Conservation (phyloP, 306 rosid species). For the Chamaecrista fasciculata region DNA sequence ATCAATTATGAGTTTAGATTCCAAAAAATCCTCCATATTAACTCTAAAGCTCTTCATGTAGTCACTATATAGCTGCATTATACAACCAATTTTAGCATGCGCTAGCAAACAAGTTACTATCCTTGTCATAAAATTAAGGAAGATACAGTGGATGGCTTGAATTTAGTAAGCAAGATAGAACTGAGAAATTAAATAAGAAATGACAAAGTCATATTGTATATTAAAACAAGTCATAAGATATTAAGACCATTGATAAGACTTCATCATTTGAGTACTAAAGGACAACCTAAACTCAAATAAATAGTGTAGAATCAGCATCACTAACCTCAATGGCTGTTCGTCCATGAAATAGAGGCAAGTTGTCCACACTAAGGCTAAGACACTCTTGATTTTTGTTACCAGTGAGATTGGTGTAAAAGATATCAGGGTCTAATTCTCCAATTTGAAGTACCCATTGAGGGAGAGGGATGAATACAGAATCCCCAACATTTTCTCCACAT, state of each 20-base stretch:
- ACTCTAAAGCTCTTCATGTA: slow-evolving; percentile 82
- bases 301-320: too few species aligned
- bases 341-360: slow-evolving; percentile 59
- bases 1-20: slow-evolving; percentile 68
- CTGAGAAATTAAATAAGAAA: neutral
- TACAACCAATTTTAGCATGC: neutral
- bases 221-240: neutral
- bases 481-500: slow-evolving; percentile 93
- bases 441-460: slow-evolving; percentile 72
- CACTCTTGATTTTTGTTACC: slow-evolving; percentile 67
- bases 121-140: neutral
- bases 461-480: slow-evolving; percentile 58
- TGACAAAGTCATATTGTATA: neutral
- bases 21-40: slow-evolving; percentile 66
- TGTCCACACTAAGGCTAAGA: slow-evolving; percentile 73
- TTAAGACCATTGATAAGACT: neutral
- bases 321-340: slow-evolving; percentile 78
- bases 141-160: neutral
- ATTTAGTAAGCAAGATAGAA: neutral
- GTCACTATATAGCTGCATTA: slow-evolving; percentile 34
- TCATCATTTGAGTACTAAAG: neutral
- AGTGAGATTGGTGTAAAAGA: slow-evolving; percentile 59
- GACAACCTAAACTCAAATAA: neutral
- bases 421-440: slow-evolving; percentile 66
- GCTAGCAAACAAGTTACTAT: neutral